Evolutionary conservation across 192 early-diverging fungal species (phyloP).

Genomic region (Podila epicladia): DNA sequence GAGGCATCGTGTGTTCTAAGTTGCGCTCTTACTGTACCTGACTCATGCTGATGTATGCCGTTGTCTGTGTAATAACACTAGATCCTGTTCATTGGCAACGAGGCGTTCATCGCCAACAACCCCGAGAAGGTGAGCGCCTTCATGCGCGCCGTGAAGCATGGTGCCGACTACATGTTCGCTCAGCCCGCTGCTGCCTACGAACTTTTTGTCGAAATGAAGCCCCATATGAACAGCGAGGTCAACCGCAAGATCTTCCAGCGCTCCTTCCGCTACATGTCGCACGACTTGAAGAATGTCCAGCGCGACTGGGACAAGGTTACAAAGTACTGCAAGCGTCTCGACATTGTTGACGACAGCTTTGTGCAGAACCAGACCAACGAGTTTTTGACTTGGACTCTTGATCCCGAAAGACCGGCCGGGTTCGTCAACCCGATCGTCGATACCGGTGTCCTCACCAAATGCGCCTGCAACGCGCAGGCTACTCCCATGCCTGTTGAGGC

Average conservation of each 20-base stretch:
- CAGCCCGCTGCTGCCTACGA: constrained; percentile 62
- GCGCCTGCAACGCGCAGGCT: constrained; percentile 3
- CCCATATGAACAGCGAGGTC: constrained; percentile 57
- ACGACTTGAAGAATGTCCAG: constrained; percentile 64
- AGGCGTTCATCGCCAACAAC: constrained; percentile 61
- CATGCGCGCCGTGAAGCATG: constrained; percentile 61
- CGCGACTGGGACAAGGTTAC: constrained; percentile 76
- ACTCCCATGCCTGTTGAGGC: neutral
- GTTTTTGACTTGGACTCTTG: constrained; percentile 55
- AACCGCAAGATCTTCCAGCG: constrained; percentile 72
- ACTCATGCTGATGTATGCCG: too few relatives aligned
- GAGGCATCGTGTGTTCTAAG: too few relatives aligned
- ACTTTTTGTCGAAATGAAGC: constrained; percentile 68
- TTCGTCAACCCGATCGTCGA: constrained; percentile 41
- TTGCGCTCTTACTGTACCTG: too few relatives aligned
- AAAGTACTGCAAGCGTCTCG: constrained; percentile 66
- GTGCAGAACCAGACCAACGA: constrained; percentile 71
- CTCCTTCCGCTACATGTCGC: constrained; percentile 70
- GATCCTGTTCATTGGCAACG: constrained; percentile 73
- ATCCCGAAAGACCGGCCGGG: constrained; percentile 32
- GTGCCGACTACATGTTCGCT: constrained; percentile 62
- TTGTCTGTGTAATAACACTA: neutral
- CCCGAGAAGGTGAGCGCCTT: constrained; percentile 67
- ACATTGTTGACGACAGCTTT: constrained; percentile 62
- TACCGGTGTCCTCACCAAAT: constrained; percentile 49